Conservation (phyloP, 164 flowering plant genomes). For the Tetrastigma voinierianum region DNA sequence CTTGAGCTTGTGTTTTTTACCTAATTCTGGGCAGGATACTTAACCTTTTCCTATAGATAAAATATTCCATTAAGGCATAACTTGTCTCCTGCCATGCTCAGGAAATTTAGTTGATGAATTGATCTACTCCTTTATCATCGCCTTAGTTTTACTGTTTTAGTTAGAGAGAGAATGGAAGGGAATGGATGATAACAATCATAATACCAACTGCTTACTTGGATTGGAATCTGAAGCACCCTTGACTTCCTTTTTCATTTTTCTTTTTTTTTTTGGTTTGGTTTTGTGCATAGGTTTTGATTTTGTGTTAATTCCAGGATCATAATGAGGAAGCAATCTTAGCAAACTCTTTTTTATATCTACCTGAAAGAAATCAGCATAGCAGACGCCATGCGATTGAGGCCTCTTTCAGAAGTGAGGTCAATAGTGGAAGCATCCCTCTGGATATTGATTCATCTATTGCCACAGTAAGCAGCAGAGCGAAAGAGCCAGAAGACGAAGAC, state of each 20-base stretch:
- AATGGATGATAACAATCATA: background rate
- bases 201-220: background rate
- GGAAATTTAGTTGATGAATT: background rate
- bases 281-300: background rate
- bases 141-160: background rate
- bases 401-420: slow-evolving; percentile 4
- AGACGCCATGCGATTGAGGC: background rate
- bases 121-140: background rate
- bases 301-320: slow-evolving; percentile 3
- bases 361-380: background rate
- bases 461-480: slow-evolving; percentile 2
- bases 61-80: background rate
- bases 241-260: no score
- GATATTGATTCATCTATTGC: background rate
- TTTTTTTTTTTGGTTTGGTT: no score
- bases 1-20: background rate
- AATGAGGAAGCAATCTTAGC: background rate
- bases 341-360: slow-evolving; percentile 1
- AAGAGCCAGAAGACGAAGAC: background rate
- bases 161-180: background rate
- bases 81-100: background rate
- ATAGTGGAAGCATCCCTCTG: slow-evolving; percentile 4
- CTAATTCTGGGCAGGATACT: background rate
- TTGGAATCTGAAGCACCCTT: no score
- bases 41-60: no score